Percentiles rank a stretch among this genome's conserved stretches.
These are phyloP conservation scores for Sphaerulina musiva DNA, from an alignment of 2,329 filamentous ascomycete species.

Conservation along the genomic window DNA sequence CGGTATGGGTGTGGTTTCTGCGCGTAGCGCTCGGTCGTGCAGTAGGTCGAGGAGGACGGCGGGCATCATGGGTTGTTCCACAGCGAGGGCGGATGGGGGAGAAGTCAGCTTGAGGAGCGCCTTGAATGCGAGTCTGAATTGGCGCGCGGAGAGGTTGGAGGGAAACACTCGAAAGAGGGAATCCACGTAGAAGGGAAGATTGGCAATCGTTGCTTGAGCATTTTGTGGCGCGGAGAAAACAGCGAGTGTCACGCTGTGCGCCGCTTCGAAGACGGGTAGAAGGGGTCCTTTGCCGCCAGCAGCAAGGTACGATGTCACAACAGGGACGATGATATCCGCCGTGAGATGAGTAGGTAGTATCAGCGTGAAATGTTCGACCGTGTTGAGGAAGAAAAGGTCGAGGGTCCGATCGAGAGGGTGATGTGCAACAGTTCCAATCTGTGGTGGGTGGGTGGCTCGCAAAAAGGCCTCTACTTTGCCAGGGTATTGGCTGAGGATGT, in stretches of 20 bases:
- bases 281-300: slow-evolving; percentile 52
- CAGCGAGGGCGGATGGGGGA: slow-evolving; percentile 69
- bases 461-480: slow-evolving; percentile 61
- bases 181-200: slow-evolving; percentile 78
- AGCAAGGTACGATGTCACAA: slow-evolving; percentile 67
- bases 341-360: slow-evolving; percentile 59
- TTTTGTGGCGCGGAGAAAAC: slow-evolving; percentile 76
- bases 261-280: slow-evolving; percentile 74
- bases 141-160: slow-evolving; percentile 66
- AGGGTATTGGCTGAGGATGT: slow-evolving; percentile 69
- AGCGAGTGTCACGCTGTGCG: slow-evolving; percentile 74
- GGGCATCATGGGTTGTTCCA: slow-evolving; percentile 67
- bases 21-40: slow-evolving; percentile 55
- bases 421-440: slow-evolving; percentile 50
- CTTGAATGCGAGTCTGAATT: slow-evolving; percentile 83
- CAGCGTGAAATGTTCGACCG: slow-evolving; percentile 74
- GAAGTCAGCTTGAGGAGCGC: slow-evolving; percentile 75
- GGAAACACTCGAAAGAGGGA: slow-evolving; percentile 75
- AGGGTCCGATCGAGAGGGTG: slow-evolving; percentile 64
- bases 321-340: slow-evolving; percentile 66
- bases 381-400: slow-evolving; percentile 85
- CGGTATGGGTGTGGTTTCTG: slow-evolving; percentile 42
- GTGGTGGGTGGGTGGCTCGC: slow-evolving; percentile 52
- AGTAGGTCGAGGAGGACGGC: slow-evolving; percentile 75
- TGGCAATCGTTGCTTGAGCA: slow-evolving; percentile 59